Base-by-base conservation (phyloP, 257 asterid species). In the Nicotiana knightiana region DNA sequence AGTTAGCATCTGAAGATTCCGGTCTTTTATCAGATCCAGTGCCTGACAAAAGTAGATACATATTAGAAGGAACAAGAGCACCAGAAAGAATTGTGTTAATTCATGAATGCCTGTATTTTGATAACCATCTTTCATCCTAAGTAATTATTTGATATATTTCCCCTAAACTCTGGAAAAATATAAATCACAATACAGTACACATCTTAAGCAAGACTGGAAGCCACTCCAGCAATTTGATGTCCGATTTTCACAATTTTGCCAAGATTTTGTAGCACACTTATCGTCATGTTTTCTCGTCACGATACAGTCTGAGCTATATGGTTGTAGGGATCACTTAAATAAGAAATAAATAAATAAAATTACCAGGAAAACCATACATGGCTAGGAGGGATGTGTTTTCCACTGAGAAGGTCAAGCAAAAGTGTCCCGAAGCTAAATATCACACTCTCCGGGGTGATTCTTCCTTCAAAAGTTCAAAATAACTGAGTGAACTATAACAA, bases 351-450 rank as follows among this genome's bases (percentile, higher is more conserved):
- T 43, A 71, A 71, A 71, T 24, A 82, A 37, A 39, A 24, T 83
- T 66, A 48, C 85, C 85, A 76, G 30, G n/a, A 78, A 77, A 75
- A 63, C 80, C 96, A 90, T 88, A 94, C 98, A 86, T 94, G 98
- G 82, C 98, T 94, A 66, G 98, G 98, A 21, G 98, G 98, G 85
- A 94, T 94, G 84, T 94, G 98, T 85, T 94, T 94, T 79, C 97
- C 98, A 87, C 97, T 93, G 88, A 94, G 93, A 70, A 94, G 97
- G 86, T 94, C 98, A 55, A 94, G 97, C 89, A 94, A 84, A 86
- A 94, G 97, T 61, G 97, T 93, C 43, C 98, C 98, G 63, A 94
- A 94, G 92, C 98, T 93, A 89, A 92, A 93, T 84, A 89, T 91
- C 83, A 93, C 98, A 87, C 98, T 94, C 83, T 94, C 98, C 2